These are phyloP conservation scores for Lenzites betulinus DNA, from an alignment of 768 basidiomycete species.

Conservation along the genomic window DNA sequence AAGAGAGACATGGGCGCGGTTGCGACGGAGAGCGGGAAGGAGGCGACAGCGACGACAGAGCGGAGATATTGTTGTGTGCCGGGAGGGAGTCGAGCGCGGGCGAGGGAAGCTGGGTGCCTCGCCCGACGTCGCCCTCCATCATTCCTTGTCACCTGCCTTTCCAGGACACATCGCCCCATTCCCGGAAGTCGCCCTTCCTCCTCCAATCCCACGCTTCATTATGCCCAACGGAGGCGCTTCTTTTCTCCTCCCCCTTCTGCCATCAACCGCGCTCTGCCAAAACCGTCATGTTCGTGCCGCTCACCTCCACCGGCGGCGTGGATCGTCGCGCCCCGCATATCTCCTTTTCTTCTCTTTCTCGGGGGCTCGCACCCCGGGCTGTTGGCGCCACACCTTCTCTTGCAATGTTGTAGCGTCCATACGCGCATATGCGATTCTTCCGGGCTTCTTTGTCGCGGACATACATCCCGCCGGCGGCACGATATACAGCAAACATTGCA, in stretches of 20 bases:
- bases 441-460: too few species aligned
- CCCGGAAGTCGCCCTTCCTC: background rate
- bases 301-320: background rate
- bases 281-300: background rate
- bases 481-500: too few species aligned
- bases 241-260: slow-evolving; percentile 1
- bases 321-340: background rate
- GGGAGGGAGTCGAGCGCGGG: background rate
- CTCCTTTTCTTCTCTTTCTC: background rate
- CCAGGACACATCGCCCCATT: slow-evolving; percentile 5
- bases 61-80: slow-evolving; percentile 11
- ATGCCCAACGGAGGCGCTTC: slow-evolving; percentile 1
- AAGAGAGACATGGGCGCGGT: slow-evolving; percentile 6
- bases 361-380: background rate
- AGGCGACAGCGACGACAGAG: slow-evolving; percentile 8
- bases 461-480: too few species aligned
- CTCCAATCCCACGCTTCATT: slow-evolving; percentile 3
- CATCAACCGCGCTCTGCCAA: slow-evolving; percentile 4
- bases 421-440: too few species aligned
- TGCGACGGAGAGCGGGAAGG: background rate
- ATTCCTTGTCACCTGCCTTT: slow-evolving; percentile 20
- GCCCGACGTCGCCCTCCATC: slow-evolving; percentile 18
- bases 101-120: slow-evolving; percentile 7
- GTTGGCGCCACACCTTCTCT: background rate
- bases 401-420: background rate